These are phyloP conservation scores for Candida nanaspora DNA, from an alignment of 805 yeast genomes.

Conservation along the genomic window DNA sequence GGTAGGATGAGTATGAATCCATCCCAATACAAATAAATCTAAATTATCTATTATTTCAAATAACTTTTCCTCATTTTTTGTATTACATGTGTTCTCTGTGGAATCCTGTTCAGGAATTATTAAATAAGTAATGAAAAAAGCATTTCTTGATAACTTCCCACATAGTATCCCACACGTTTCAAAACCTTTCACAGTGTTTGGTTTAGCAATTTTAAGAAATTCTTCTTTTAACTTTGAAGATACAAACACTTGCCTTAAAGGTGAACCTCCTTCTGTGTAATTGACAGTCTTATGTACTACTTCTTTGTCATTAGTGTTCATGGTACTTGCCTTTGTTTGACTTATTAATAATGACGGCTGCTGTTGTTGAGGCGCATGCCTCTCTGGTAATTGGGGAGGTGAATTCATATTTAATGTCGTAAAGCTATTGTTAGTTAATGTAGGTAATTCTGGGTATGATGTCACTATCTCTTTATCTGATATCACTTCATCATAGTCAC, in stretches of 20 bases:
- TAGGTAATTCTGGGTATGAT: constrained; percentile 13
- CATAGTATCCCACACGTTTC: constrained; percentile 67
- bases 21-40: constrained; percentile 58
- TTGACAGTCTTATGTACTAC: constrained; percentile 31
- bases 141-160: constrained; percentile 53
- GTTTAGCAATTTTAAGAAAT: constrained; percentile 39
- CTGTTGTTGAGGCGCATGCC: background rate
- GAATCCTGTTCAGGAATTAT: constrained; percentile 58
- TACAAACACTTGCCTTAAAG: constrained; percentile 44
- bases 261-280: constrained; percentile 49
- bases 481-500: background rate
- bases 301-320: constrained; percentile 4
- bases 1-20: constrained; percentile 74
- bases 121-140: constrained; percentile 55
- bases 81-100: constrained; percentile 55
- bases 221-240: constrained; percentile 35
- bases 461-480: constrained; percentile 3
- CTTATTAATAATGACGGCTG: background rate
- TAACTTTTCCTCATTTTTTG: constrained; percentile 51
- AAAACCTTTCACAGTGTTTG: constrained; percentile 41
- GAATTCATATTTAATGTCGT: background rate
- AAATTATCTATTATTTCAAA: constrained; percentile 48
- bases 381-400: background rate
- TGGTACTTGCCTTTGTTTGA: too few relatives aligned
- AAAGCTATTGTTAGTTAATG: background rate